Conservation (phyloP, 768 basidiomycete genomes). For the Coprinopsis cinerea region DNA sequence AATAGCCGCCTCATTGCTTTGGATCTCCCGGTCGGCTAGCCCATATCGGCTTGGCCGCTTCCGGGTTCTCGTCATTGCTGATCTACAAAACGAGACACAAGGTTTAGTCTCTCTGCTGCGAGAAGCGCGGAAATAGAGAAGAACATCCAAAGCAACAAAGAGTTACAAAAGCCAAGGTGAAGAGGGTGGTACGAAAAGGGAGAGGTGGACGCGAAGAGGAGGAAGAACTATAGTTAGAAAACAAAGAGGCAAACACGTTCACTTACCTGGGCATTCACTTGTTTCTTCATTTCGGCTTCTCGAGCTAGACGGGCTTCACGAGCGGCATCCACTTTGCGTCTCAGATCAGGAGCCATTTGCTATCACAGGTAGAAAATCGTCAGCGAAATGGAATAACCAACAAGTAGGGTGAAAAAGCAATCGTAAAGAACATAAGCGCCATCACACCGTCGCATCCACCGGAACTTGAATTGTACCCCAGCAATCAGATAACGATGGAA, state of each 20-base stretch:
- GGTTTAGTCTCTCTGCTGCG: background rate
- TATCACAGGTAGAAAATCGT: constrained; percentile 20
- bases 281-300: constrained; percentile 49
- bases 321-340: constrained; percentile 55
- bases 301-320: constrained; percentile 45
- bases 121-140: constrained; percentile 3
- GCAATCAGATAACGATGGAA: too few species aligned
- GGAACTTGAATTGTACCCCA: too few species aligned
- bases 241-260: background rate
- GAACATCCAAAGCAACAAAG: background rate
- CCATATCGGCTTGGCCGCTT: constrained; percentile 39
- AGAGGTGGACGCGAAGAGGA: background rate
- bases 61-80: constrained; percentile 26
- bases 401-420: constrained; percentile 4
- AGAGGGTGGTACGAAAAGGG: background rate
- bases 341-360: constrained; percentile 62
- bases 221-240: constrained; percentile 3
- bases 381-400: constrained; percentile 8
- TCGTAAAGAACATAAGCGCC: too few species aligned
- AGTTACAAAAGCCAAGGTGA: background rate
- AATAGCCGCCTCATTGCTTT: background rate
- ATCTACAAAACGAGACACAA: constrained; percentile 17
- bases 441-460: too few species aligned
- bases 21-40: constrained; percentile 15
- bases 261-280: constrained; percentile 48